Base-by-base conservation (phyloP, 805 yeast genomes). In the Clavispora carvajalis region DNA sequence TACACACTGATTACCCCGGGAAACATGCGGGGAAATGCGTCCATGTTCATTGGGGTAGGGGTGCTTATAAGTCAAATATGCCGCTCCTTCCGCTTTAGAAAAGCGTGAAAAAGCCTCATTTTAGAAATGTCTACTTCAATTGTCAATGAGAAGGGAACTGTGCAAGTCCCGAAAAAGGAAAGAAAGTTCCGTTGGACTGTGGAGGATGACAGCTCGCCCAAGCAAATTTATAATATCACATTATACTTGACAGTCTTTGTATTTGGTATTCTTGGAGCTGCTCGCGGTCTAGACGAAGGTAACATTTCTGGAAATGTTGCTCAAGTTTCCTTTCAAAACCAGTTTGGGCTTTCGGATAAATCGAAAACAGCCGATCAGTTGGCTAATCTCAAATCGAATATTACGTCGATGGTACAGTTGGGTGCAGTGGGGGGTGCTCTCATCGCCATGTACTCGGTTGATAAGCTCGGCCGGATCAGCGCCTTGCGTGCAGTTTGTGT, bases 271-370 rank as follows among this genome's bases (percentile, higher is more conserved):
- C 55, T 76, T 33, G 83, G 83, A 5, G 64, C 73, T 22, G 77
- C 79, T 5, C 58, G 83, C 56, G 83, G 82, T 11, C 68, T 64
- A 34, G 82, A 78, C 53, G 82, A 78, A 53, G 82, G 82, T 24
- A 59, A 58, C 43, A 64, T 72, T 24, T 58, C 77, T 10, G 79
- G 77, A 11, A 58, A 69, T 6, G 59, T 71, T 16, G 62, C 72
- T 7, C 78, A 71, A 49, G 43, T 46, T 3, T 61, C 74, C 0
- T 78, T 78, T 53, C 57, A 50, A 22, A 39, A 51, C 6, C 55
- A 57, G 36, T 75, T 76, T 50, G 78, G 78, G 0, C 60, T 78
- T 19, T 51, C 57, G n/a, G 76, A 74, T 47, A 51, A 60, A 5
- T 45, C 48, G 19, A 66, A 65, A 46, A 36, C 71, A 3, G 58